A percentile compares a stretch with the other conserved stretches of the same genome.
phyloP scores from a whole-genome alignment of 371 early-diverging fungal species.

The Fennellomyces sp. region DNA sequence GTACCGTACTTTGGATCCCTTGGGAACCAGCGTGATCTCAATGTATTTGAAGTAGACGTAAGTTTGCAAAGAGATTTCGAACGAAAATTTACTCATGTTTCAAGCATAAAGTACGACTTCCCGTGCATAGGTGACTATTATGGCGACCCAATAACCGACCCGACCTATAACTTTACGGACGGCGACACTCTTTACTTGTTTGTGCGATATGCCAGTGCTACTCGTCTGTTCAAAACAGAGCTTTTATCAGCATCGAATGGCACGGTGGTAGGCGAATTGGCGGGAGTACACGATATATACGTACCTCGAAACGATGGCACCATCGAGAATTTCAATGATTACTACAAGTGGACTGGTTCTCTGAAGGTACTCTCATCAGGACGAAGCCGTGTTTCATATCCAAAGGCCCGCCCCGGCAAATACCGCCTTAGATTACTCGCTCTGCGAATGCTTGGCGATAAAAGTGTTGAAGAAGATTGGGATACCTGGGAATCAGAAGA shows the following conservation, averaged over 20 bases:
- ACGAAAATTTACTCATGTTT: neutral
- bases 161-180: constrained; percentile 8
- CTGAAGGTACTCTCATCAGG: neutral
- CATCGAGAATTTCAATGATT: constrained; percentile 12
- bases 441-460: constrained; percentile 17
- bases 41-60: constrained; percentile 21
- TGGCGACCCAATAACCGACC: neutral
- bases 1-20: constrained; percentile 19
- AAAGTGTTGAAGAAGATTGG: constrained; percentile 12
- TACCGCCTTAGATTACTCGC: constrained; percentile 10
- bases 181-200: constrained; percentile 9
- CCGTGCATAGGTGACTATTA: constrained; percentile 13
- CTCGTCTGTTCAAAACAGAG: constrained; percentile 4
- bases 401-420: neutral
- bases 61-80: neutral
- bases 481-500: constrained; percentile 17
- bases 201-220: constrained; percentile 16
- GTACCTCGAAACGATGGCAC: constrained; percentile 20
- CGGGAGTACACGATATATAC: constrained; percentile 8
- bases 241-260: neutral
- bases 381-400: neutral
- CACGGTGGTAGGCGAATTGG: constrained; percentile 8
- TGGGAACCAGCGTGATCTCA: constrained; percentile 15
- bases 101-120: constrained; percentile 6
- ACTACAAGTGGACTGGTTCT: constrained; percentile 17